Percentiles rank a stretch among this genome's conserved stretches.
Conservation (phyloP, 2,329 filamentous ascomycete genomes). For the Monosporascus sp. region DNA sequence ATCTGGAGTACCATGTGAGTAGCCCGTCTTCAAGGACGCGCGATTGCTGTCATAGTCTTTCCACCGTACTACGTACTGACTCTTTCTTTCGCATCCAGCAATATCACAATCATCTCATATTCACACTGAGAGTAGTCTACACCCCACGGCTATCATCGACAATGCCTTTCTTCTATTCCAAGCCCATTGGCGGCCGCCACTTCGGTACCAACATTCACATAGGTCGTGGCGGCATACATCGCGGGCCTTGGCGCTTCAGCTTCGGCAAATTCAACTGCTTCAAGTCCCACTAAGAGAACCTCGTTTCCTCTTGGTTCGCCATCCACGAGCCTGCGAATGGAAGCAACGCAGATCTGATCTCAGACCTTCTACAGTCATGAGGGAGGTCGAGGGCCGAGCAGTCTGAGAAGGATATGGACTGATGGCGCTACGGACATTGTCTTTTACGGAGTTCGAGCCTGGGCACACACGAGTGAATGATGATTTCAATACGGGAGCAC, state of each 20-base stretch:
- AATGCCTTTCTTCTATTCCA: slow-evolving; percentile 46
- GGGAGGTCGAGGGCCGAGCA: no score
- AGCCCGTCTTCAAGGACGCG: background rate
- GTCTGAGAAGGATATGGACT: background rate
- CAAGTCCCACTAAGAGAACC: slow-evolving; percentile 23
- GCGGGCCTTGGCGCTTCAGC: slow-evolving; percentile 47
- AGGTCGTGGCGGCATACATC: slow-evolving; percentile 40
- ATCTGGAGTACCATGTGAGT: background rate
- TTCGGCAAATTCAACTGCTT: slow-evolving; percentile 49
- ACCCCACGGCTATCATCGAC: background rate
- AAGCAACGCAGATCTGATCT: no score
- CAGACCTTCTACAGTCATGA: background rate
- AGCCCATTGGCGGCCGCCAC: slow-evolving; percentile 41
- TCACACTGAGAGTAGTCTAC: no score
- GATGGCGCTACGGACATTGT: background rate
- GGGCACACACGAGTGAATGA: background rate
- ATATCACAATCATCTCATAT: no score
- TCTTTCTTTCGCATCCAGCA: background rate
- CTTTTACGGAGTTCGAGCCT: background rate
- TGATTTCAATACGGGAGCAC: background rate
- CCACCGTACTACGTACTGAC: background rate
- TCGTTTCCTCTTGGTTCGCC: no score
- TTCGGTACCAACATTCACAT: slow-evolving; percentile 46
- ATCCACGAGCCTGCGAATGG: no score
- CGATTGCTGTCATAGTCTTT: background rate